phyloP scores from a whole-genome alignment of 768 basidiomycete genomes.

The Lactarius trivialis region DNA sequence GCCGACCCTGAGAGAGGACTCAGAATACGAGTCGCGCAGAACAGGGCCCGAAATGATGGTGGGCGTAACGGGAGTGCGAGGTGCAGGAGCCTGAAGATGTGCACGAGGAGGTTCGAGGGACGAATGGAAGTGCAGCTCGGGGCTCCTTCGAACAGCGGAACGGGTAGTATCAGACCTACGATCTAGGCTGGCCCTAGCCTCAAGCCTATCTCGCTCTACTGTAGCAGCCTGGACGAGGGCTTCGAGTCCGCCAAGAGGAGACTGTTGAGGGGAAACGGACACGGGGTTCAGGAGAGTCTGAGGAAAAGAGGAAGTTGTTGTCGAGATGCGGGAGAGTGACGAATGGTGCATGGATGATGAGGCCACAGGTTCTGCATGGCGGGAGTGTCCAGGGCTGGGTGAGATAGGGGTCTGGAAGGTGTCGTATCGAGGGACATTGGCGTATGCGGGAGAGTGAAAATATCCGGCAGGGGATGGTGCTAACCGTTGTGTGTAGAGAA shows the following conservation, averaged over 20 bases:
- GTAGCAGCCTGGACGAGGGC: constrained; percentile 68
- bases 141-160: constrained; percentile 5
- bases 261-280: constrained; percentile 24
- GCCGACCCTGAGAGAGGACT: constrained; percentile 16
- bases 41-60: constrained; percentile 8
- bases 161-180: constrained; percentile 5
- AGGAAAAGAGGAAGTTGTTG: constrained; percentile 18
- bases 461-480: constrained; percentile 4
- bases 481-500: constrained; percentile 14
- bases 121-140: constrained; percentile 6
- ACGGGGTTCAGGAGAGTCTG: constrained; percentile 23
- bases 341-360: constrained; percentile 10
- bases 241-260: constrained; percentile 41
- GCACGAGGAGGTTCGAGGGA: constrained; percentile 2
- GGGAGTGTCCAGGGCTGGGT: constrained; percentile 10
- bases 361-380: constrained; percentile 9
- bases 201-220: constrained; percentile 53
- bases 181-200: constrained; percentile 23
- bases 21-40: constrained; percentile 16
- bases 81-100: constrained; percentile 10
- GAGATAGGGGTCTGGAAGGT: constrained; percentile 7
- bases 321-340: constrained; percentile 15
- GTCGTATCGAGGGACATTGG: constrained; percentile 6
- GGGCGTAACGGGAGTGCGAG: constrained; percentile 7
- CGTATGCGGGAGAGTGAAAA: constrained; percentile 7